Base-by-base conservation (phyloP, 306 rosid genomes). In the Prosopis cineraria region DNA sequence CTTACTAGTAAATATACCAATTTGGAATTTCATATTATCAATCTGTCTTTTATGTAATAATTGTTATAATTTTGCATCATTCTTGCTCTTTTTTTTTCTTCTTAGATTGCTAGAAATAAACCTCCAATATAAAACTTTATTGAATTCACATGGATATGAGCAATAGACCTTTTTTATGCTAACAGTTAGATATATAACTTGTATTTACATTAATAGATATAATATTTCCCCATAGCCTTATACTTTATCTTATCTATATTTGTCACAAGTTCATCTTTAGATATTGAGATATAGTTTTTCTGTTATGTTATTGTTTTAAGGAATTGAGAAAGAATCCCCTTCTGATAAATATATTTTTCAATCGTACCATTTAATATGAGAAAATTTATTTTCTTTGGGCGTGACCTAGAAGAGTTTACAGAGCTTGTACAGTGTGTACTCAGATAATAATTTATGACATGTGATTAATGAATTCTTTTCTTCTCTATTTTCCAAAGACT, bases 401-500 rank as follows among this genome's bases (percentile, higher is more conserved):
- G 14, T 30, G 52, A 84, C 27, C 63, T 62, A 64, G 17, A 39
- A 59, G 55, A 5, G 70, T 27, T 29, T 52, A 50, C 59, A 4
- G 40, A 59, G 68, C n/a, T 34, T 69, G 39, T 20, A 22, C 17
- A 34, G 30, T 58, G 48, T 37, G 43, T 52, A 25, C 56, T 48
- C 62, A 31, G 29, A 37, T n/a, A 4, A 8, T 65, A 19, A 12
- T 33, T 17, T 63, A 0, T 63, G 43, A 43, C 17, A 17, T 16
- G 22, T 58, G 10, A 31, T n/a, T 68, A 67, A 44, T 64, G 30
- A 45, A 29, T 41, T 72, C 17, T 63, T 25, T 77, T 77, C 70
- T 24, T 53, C 29, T 75, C 33, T 52, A 30, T 79, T 82, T 77
- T 34, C 31, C 81, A 92, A 98, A 83, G 98, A 95, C 86, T 89